Conservation (phyloP, 2,329 filamentous ascomycete genomes). For the Orbilia blumenaviensis region DNA sequence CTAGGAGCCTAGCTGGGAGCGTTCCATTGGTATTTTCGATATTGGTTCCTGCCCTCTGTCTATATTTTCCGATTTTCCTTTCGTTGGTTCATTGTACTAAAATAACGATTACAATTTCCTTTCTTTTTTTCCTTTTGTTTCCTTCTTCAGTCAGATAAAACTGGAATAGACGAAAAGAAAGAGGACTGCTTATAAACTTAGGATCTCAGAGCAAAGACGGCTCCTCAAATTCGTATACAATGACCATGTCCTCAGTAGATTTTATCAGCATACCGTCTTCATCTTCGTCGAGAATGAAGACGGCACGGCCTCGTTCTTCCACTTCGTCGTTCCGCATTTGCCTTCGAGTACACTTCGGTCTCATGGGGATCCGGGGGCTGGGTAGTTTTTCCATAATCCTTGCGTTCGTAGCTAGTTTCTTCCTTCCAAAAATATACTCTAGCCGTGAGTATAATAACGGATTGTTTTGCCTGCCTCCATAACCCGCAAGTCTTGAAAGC, state of each 20-base stretch:
- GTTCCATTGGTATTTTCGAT: conserved; percentile 29
- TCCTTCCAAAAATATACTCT: conserved; percentile 11
- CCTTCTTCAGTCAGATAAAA: conserved; percentile 14
- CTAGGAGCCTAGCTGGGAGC: conserved; percentile 39
- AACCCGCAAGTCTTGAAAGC: background rate
- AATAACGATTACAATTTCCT: conserved; percentile 43
- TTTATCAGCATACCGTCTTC: background rate
- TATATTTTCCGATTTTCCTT: conserved; percentile 22
- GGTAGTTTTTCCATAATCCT: background rate
- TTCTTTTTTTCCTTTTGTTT: conserved; percentile 6
- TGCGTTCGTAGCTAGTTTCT: background rate
- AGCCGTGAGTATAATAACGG: background rate
- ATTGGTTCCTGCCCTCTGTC: conserved; percentile 6
- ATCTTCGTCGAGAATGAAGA: background rate
- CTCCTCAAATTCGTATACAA: background rate
- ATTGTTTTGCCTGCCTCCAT: background rate
- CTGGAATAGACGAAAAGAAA: conserved; percentile 26
- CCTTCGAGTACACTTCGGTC: background rate
- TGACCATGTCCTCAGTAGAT: background rate
- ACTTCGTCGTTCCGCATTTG: background rate
- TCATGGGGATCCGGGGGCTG: background rate
- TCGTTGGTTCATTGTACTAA: conserved; percentile 38
- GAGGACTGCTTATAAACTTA: background rate
- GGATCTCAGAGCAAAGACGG: background rate
- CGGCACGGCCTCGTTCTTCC: conserved; percentile 1